phyloP scores from a whole-genome alignment of 2,329 filamentous ascomycete species.

The Lecanoromycetidae sp. region DNA sequence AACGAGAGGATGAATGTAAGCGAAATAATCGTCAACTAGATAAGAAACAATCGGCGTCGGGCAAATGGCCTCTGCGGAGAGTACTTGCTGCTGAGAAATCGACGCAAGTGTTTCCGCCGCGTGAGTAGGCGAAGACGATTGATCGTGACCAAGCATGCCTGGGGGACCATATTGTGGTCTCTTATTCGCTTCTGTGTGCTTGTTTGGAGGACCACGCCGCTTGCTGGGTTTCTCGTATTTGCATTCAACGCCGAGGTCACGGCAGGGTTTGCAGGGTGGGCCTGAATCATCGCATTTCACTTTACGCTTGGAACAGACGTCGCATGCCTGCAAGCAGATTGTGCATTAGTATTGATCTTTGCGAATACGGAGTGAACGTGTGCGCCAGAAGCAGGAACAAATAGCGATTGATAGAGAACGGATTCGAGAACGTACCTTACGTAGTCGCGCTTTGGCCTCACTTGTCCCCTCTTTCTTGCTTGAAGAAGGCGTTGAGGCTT shows the following conservation, averaged over 20 bases:
- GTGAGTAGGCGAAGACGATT: slow-evolving; percentile 39
- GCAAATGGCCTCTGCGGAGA: slow-evolving; percentile 40
- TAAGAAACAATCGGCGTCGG: slow-evolving; percentile 29
- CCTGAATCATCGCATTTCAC: slow-evolving; percentile 51
- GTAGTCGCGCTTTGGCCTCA: slow-evolving; percentile 5
- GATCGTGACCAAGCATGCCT: slow-evolving; percentile 31
- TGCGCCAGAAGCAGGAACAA: too few species aligned
- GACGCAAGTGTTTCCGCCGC: slow-evolving; percentile 42
- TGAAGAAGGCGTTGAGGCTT: neutral
- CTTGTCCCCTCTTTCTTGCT: neutral
- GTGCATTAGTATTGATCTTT: too few species aligned
- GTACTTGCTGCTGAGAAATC: slow-evolving; percentile 33
- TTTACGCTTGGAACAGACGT: slow-evolving; percentile 17
- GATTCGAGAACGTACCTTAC: too few species aligned
- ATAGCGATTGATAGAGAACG: too few species aligned
- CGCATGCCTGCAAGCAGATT: slow-evolving; percentile 15
- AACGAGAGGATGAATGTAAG: slow-evolving; percentile 36
- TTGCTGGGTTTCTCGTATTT: slow-evolving; percentile 53
- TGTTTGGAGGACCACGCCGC: slow-evolving; percentile 53
- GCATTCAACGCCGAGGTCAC: slow-evolving; percentile 53
- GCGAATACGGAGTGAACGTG: too few species aligned
- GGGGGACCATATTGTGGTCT: slow-evolving; percentile 41
- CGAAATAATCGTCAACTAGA: slow-evolving; percentile 36
- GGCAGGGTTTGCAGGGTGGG: slow-evolving; percentile 54
- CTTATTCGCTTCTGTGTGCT: slow-evolving; percentile 56